A percentile compares a stretch with the other conserved stretches of the same genome.
Conservation (phyloP, 768 basidiomycete genomes). For the Hericium erinaceus region DNA sequence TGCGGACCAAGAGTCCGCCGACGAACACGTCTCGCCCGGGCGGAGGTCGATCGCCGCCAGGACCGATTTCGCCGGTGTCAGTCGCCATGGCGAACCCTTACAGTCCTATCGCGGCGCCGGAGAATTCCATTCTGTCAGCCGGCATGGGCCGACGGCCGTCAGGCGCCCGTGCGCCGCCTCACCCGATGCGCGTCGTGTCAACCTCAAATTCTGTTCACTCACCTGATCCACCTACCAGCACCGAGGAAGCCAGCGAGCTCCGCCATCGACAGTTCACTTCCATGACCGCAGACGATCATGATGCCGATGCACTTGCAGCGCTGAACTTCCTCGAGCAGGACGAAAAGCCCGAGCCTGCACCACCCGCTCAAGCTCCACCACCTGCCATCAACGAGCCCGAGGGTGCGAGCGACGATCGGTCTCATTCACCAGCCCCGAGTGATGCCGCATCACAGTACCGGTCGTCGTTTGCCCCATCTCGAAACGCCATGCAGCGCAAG, state of each 20-base stretch:
- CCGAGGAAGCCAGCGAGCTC: background rate
- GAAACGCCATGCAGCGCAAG: constrained; percentile 69
- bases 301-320: constrained; percentile 70
- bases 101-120: constrained; percentile 11
- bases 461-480: constrained; percentile 87
- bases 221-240: constrained; percentile 5
- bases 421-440: constrained; percentile 14
- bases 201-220: background rate
- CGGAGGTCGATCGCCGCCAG: background rate
- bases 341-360: constrained; percentile 26
- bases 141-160: constrained; percentile 43
- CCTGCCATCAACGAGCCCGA: constrained; percentile 19
- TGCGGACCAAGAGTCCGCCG: background rate
- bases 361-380: constrained; percentile 19
- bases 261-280: constrained; percentile 1
- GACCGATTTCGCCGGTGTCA: background rate
- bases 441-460: constrained; percentile 38
- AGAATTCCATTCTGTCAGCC: constrained; percentile 10
- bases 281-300: constrained; percentile 32
- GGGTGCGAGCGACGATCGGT: constrained; percentile 12
- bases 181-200: constrained; percentile 7
- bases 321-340: constrained; percentile 62
- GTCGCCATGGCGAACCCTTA: constrained; percentile 10
- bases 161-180: constrained; percentile 68
- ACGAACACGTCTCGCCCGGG: background rate